These are phyloP conservation scores for Phytopythium mirpurense DNA, from an alignment of 352 stramenopile species.

Conservation along the genomic window DNA sequence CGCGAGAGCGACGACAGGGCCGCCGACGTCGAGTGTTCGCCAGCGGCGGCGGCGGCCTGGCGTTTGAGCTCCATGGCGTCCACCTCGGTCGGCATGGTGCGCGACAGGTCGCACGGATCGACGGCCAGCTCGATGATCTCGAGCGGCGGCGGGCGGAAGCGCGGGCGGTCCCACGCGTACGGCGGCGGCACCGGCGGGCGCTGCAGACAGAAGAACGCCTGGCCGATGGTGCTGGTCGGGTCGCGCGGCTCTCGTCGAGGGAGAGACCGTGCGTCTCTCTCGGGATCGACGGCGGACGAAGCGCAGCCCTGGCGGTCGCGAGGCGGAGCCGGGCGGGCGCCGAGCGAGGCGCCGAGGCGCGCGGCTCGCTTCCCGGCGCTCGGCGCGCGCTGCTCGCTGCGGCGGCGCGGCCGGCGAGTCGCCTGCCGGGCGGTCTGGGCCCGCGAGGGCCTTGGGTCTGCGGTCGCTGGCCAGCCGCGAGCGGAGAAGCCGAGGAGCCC, in stretches of 20 bases:
- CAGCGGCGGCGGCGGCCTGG: slow-evolving; percentile 8
- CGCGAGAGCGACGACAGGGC: slow-evolving; percentile 9
- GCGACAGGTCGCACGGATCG: slow-evolving; percentile 20
- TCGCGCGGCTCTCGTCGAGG: slow-evolving; percentile 15
- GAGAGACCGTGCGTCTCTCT: not conserved
- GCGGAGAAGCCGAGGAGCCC: not conserved
- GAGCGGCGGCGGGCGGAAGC: slow-evolving; percentile 2
- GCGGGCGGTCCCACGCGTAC: slow-evolving; percentile 12
- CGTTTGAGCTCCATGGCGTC: slow-evolving; percentile 6
- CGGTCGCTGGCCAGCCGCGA: not conserved
- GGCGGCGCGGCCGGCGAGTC: not conserved
- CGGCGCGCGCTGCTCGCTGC: not conserved
- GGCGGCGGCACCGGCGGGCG: slow-evolving; percentile 20
- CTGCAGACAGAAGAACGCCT: slow-evolving; percentile 53
- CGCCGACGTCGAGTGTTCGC: not conserved
- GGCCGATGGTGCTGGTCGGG: slow-evolving; percentile 38
- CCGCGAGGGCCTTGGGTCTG: not conserved
- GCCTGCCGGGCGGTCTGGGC: not conserved
- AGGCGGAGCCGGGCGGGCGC: not conserved
- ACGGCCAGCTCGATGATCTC: slow-evolving; percentile 10
- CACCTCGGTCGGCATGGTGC: slow-evolving; percentile 24
- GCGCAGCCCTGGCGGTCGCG: not conserved
- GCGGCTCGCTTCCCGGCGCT: not conserved
- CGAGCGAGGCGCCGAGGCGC: too few relatives aligned
- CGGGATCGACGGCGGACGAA: slow-evolving; percentile 1